phyloP scores from a whole-genome alignment of 2,329 filamentous ascomycete genomes.

The Exophiala xenobiotica region DNA sequence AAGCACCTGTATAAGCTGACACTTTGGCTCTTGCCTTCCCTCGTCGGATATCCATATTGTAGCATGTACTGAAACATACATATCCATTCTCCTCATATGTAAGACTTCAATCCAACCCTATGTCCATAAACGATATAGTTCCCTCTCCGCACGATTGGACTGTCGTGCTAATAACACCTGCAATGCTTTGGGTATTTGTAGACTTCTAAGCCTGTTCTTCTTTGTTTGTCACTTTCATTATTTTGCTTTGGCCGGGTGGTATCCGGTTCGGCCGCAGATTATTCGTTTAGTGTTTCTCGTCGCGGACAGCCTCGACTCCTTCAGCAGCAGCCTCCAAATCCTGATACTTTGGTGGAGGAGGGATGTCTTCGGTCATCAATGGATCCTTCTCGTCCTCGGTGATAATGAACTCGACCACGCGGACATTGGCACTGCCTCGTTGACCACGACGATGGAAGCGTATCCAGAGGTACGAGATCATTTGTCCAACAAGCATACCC shows the following conservation, averaged over 20 bases:
- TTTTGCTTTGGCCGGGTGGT: too few species aligned
- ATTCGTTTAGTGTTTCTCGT: conserved; percentile 28
- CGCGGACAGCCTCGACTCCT: conserved; percentile 2
- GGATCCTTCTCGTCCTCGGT: conserved; percentile 41
- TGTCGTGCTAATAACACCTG: conserved; percentile 12
- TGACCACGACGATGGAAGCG: conserved; percentile 35
- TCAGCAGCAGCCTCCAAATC: conserved; percentile 30
- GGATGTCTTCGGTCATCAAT: conserved; percentile 37
- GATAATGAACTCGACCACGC: conserved; percentile 35
- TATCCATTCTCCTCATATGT: too few species aligned
- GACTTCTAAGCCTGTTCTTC: too few species aligned
- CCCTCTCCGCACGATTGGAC: not conserved
- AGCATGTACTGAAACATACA: too few species aligned
- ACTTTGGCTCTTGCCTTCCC: too few species aligned
- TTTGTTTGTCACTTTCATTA: too few species aligned
- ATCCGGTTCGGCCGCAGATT: not conserved
- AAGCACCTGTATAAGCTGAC: too few species aligned
- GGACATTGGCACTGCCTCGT: conserved; percentile 33
- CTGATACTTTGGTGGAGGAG: conserved; percentile 39
- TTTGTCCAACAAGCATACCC: conserved; percentile 50
- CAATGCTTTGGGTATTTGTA: conserved; percentile 19
- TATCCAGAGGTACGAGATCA: conserved; percentile 47
- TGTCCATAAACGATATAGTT: not conserved
- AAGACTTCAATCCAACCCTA: too few species aligned
- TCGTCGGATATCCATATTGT: too few species aligned